Evolutionary conservation across 164 flowering plant species (phyloP).

Genomic region (Vitis rupestris): DNA sequence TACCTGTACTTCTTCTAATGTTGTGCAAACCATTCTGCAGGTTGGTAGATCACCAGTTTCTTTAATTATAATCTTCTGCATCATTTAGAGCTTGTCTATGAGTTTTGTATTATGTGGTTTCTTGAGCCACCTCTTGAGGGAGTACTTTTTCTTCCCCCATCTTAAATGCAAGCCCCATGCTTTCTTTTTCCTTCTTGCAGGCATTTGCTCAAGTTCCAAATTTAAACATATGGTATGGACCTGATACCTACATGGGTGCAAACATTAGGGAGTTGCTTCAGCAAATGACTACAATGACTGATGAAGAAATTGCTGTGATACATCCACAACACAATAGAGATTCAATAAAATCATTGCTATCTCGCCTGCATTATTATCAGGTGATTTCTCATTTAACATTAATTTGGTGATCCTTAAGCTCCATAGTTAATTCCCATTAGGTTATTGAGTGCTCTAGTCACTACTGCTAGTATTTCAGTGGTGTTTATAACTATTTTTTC

Average conservation of each 20-base stretch:
- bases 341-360: conserved; percentile 71
- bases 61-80: neutral
- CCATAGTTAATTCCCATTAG: too few species aligned
- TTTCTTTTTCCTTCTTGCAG: conserved; percentile 32
- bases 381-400: conserved; percentile 27
- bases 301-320: conserved; percentile 84
- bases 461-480: too few species aligned
- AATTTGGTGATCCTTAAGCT: too few species aligned
- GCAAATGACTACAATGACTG: conserved; percentile 84
- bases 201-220: conserved; percentile 90
- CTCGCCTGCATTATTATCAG: conserved; percentile 85
- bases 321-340: conserved; percentile 73
- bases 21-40: conserved; percentile 92
- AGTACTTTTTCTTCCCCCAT: neutral
- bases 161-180: neutral
- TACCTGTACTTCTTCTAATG: conserved; percentile 97
- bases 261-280: conserved; percentile 76
- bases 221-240: conserved; percentile 83
- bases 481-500: too few species aligned
- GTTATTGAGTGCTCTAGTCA: too few species aligned
- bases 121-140: neutral
- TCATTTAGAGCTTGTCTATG: neutral
- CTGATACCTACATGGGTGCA: conserved; percentile 99
- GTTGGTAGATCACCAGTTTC: conserved; percentile 29
- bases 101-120: neutral